Base-by-base conservation (phyloP, 176 grass and related monocot species). In the Oryza punctata region DNA sequence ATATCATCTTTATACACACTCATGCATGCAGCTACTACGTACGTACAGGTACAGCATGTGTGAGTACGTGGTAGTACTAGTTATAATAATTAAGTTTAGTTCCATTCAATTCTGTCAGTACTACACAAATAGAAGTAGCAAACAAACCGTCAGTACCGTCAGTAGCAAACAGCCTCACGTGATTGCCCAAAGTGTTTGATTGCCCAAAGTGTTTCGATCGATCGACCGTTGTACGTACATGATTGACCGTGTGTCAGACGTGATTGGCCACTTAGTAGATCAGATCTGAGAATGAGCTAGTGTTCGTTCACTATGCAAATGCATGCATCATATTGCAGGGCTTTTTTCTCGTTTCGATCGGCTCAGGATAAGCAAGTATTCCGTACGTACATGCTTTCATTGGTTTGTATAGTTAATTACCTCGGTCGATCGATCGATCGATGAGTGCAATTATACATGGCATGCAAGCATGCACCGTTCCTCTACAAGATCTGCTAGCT, bases 81-180 rank as follows among this genome's bases (percentile, higher is more conserved):
- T 61, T 24, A 8, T 24, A 24, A 1, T 21, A 33, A 10, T 0
- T 61, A 61, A 57, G 52, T n/a, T 50, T 57, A 61, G 57, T 61
- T 52, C 26, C 28, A 75, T 75, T 54, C 9, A 54, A 57, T 5
- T 32, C 24, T 75, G 10, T 54, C 57, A 61, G 57, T 61, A 61
- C 21, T n/a, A 59, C 21, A 33, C 32, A n/a, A n/a, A n/a, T n/a
- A n/a, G 2, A 29, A 29, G 1, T 29, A 29, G 28, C 28, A 29
- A 29, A 29, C 28, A n/a, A 29, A 29, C 28, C 28, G 9, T 52
- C 54, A 59, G 54, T 59, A 59, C 50, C 19, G 21, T 7, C 2
- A n/a, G 19, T 14, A 80, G 44, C 44, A 24, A 80, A 50, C 64
- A 80, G 52, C 43, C 78, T 66, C 78, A 50, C 78, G 65, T 80